A percentile compares a stretch with the other conserved stretches of the same genome.
These are phyloP conservation scores for Rubia yunnanensis DNA, from an alignment of 257 asterid genomes.

Conservation along the genomic window DNA sequence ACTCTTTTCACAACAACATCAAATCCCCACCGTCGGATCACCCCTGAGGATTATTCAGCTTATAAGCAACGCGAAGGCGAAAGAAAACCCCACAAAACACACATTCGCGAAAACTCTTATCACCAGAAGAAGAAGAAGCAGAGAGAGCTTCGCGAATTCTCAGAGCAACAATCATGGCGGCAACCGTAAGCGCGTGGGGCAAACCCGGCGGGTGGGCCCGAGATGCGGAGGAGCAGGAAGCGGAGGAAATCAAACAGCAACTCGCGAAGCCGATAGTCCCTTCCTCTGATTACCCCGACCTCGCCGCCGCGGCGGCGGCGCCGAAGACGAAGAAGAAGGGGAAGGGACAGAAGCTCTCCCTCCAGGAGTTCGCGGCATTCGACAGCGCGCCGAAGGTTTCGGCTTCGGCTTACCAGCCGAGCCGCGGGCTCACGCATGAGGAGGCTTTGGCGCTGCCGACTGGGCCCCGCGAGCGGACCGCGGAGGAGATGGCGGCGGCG, in stretches of 20 bases:
- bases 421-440: conserved; percentile 40
- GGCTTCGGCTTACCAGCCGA: conserved; percentile 17
- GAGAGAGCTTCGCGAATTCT: background rate
- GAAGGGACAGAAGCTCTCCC: conserved; percentile 46
- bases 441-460: conserved; percentile 73
- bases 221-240: conserved; percentile 76
- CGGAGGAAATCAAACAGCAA: conserved; percentile 42
- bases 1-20: background rate
- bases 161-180: conserved; percentile 54
- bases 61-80: conserved; percentile 20
- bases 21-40: background rate
- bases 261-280: conserved; percentile 23
- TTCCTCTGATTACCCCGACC: conserved; percentile 49
- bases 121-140: background rate
- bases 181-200: conserved; percentile 71
- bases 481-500: conserved; percentile 68
- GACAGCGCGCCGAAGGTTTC: conserved; percentile 29
- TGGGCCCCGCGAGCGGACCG: conserved; percentile 72
- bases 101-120: background rate
- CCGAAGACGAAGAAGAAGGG: conserved; percentile 63
- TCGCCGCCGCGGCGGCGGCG: conserved; percentile 57
- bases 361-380: conserved; percentile 44
- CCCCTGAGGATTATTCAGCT: conserved; percentile 15
- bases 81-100: conserved; percentile 14
- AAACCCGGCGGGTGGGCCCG: conserved; percentile 97